Evolutionary conservation across 129 eudicot species (phyloP), one percentile per base, ranked within the genome.

Genomic region (Artemisia annua): DNA sequence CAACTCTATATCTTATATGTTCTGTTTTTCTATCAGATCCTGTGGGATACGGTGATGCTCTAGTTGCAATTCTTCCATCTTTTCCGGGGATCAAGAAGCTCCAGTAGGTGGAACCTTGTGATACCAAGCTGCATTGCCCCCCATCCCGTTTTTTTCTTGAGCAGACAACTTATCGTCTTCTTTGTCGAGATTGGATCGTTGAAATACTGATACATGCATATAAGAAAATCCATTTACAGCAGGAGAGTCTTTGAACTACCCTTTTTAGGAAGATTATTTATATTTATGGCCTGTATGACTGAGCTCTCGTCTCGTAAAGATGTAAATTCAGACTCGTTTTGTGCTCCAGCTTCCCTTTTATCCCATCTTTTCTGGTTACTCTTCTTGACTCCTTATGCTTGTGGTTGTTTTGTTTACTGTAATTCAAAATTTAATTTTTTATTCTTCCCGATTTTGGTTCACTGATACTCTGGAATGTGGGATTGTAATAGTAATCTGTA

Each of bases 71-170:
- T 67, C 95, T 92, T 63, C 98, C 98, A 43, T 89, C 98, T 39
- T 92, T 92, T 70, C 98, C 96, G 17, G 98, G 98, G 58, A 92
- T 92, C 80, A 86, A 88, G 89, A 89, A 83, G 84, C 90, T 90
- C 66, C 84, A 79, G 83, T 71, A 70, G 81, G 53, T 17, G 10
- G 35, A 24, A 14, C 14, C 24, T 26, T 7, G 46, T 30, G 51
- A 17, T 15, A 22, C 44, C 66, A 18, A 3, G 19, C 59, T 5
- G 16, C 35, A 54, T 10, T 20, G 66, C 19, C 30, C 26, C 52
- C 16, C 15, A 30, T n/a, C n/a, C n/a, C n/a, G n/a, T 32, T 44
- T 1, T 70, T 46, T 16, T 8, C 43, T 3, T 11, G 55, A 12
- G 49, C 59, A 59, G 76, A 72, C n/a, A 57, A 58, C 10, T 46